A percentile compares a stretch with the other conserved stretches of the same genome.
phyloP scores from a whole-genome alignment of 345 rosid species.

The Dovyalis caffra region DNA sequence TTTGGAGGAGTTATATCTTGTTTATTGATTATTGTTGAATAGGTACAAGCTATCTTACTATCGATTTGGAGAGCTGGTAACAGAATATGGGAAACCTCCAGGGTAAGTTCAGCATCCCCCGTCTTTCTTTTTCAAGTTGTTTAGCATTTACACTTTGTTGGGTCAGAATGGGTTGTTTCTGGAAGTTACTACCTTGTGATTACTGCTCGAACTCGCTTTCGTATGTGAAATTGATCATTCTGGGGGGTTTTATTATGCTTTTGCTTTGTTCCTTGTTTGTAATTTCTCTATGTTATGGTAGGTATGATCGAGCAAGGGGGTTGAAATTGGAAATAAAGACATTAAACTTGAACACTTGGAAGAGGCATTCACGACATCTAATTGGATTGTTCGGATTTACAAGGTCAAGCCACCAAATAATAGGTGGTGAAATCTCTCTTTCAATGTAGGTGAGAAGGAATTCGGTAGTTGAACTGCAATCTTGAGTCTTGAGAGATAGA shows the following conservation, averaged over 20 bases:
- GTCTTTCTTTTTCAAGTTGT: neutral
- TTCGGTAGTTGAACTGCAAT: neutral
- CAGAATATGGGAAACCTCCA: conserved; percentile 89
- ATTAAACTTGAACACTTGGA: conserved; percentile 86
- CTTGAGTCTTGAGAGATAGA: neutral
- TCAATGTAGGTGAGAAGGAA: neutral
- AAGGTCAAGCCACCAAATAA: conserved; percentile 94
- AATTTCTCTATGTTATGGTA: conserved; percentile 25
- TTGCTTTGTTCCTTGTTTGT: conserved; percentile 2
- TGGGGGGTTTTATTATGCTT: neutral
- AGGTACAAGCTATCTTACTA: conserved; percentile 97
- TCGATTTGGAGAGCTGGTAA: conserved; percentile 91
- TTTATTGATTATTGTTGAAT: conserved; percentile 9
- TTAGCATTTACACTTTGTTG: neutral
- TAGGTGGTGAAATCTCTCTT: conserved; percentile 55
- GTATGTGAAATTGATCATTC: neutral
- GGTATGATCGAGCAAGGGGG: conserved; percentile 96
- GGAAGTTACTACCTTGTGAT: neutral
- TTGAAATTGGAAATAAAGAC: conserved; percentile 95
- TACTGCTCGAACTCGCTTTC: neutral
- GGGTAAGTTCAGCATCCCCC: conserved; percentile 57
- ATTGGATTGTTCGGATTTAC: conserved; percentile 98
- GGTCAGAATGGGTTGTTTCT: neutral
- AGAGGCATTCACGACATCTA: conserved; percentile 95
- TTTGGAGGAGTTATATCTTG: neutral